A percentile compares a stretch with the other conserved stretches of the same genome.
Conservation (phyloP, 2,329 filamentous ascomycete species). For the Penicillium glabrum region DNA sequence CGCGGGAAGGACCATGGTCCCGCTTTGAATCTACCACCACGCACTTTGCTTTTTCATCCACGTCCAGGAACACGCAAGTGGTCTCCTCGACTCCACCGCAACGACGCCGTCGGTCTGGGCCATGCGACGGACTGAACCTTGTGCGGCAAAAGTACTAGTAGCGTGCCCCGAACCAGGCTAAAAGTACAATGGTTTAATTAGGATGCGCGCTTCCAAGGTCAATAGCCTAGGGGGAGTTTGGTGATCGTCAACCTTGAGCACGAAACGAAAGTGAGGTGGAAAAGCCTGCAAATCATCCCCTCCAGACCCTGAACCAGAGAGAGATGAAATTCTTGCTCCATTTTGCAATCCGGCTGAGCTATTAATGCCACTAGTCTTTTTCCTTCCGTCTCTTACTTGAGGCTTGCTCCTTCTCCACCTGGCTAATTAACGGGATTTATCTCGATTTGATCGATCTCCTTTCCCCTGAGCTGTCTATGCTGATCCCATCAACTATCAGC, state of each 20-base stretch:
- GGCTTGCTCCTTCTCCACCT: background rate
- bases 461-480: background rate
- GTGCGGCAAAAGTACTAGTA: background rate
- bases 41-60: conserved; percentile 4
- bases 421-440: background rate
- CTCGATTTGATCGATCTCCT: background rate
- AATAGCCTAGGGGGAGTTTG: background rate
- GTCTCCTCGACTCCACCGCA: conserved; percentile 5
- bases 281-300: background rate
- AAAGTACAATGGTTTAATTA: conserved; percentile 1
- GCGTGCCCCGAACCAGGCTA: background rate
- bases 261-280: background rate
- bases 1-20: conserved; percentile 10
- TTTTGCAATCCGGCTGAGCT: background rate
- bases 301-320: background rate
- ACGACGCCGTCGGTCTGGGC: conserved; percentile 27
- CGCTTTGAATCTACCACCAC: conserved; percentile 3
- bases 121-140: conserved; percentile 24
- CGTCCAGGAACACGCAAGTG: conserved; percentile 11
- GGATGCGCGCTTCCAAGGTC: conserved; percentile 3
- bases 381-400: background rate
- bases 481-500: background rate
- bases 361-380: background rate
- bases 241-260: background rate
- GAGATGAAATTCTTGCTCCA: background rate